Evolutionary conservation across 2,329 filamentous ascomycete species (phyloP).

Genomic region (Clonostachys chloroleuca): DNA sequence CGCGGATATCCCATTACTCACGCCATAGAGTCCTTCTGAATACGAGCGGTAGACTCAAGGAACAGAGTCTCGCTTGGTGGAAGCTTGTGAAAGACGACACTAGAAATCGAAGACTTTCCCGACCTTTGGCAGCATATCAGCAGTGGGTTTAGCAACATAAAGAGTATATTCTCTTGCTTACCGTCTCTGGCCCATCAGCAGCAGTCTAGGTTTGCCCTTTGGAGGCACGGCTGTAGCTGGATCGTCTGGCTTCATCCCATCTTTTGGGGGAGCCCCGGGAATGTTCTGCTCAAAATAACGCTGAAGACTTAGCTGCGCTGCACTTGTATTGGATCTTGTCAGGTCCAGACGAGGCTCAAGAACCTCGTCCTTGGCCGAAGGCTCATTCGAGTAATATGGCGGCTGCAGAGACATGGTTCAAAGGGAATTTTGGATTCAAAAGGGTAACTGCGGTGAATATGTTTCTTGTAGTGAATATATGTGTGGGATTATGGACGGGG

Average conservation of each 20-base stretch:
- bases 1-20: slow-evolving; percentile 43
- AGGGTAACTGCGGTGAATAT: too few species aligned
- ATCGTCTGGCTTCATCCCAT: slow-evolving; percentile 39
- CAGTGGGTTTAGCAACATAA: neutral
- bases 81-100: slow-evolving; percentile 98
- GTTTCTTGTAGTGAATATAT: too few species aligned
- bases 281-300: slow-evolving; percentile 30
- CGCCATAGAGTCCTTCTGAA: slow-evolving; percentile 95
- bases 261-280: slow-evolving; percentile 29
- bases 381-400: slow-evolving; percentile 10
- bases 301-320: slow-evolving; percentile 59
- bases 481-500: too few species aligned
- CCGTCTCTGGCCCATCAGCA: slow-evolving; percentile 96
- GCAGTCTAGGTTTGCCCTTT: slow-evolving; percentile 74
- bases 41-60: slow-evolving; percentile 87
- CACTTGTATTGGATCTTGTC: slow-evolving; percentile 36
- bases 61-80: slow-evolving; percentile 94
- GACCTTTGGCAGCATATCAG: slow-evolving; percentile 53
- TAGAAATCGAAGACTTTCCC: slow-evolving; percentile 97
- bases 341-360: slow-evolving; percentile 20
- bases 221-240: slow-evolving; percentile 35
- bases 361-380: slow-evolving; percentile 10
- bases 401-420: slow-evolving; percentile 24
- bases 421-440: neutral
- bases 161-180: slow-evolving; percentile 30